Percentiles rank a stretch among this genome's conserved stretches.
phyloP scores from a whole-genome alignment of 441 rosid genomes.

The Erodium trifolium region DNA sequence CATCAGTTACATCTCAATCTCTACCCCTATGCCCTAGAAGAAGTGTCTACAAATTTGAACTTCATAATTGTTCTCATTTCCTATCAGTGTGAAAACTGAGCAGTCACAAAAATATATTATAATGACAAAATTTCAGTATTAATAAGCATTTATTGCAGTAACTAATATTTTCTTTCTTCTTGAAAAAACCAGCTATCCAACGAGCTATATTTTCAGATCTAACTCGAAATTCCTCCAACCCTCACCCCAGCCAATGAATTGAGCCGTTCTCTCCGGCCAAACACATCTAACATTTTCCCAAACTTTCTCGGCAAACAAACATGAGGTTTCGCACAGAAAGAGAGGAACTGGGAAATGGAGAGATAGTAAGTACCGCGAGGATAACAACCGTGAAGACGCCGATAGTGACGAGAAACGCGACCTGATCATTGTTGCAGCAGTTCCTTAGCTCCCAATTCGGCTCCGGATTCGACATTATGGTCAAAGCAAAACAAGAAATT shows the following conservation, averaged over 20 bases:
- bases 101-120: not conserved
- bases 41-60: not conserved
- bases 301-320: conserved; percentile 4
- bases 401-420: conserved; percentile 43
- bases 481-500: not conserved
- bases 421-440: conserved; percentile 68
- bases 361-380: conserved; percentile 40
- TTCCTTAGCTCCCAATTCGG: conserved; percentile 67
- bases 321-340: not conserved
- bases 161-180: not conserved
- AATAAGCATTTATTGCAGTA: not conserved
- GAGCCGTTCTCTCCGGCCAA: not conserved
- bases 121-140: not conserved
- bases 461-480: conserved; percentile 13
- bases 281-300: not conserved
- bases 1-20: not conserved
- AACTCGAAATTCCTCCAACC: not conserved
- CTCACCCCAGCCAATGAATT: not conserved
- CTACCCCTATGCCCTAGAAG: not conserved
- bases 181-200: not conserved
- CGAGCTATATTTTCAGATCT: not conserved
- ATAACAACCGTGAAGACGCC: conserved; percentile 77
- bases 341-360: not conserved
- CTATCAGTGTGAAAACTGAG: not conserved
- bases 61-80: not conserved